A percentile compares a stretch with the other conserved stretches of the same genome.
Conservation (phyloP, 2,329 filamentous ascomycete genomes). For the Colletotrichum sp. region DNA sequence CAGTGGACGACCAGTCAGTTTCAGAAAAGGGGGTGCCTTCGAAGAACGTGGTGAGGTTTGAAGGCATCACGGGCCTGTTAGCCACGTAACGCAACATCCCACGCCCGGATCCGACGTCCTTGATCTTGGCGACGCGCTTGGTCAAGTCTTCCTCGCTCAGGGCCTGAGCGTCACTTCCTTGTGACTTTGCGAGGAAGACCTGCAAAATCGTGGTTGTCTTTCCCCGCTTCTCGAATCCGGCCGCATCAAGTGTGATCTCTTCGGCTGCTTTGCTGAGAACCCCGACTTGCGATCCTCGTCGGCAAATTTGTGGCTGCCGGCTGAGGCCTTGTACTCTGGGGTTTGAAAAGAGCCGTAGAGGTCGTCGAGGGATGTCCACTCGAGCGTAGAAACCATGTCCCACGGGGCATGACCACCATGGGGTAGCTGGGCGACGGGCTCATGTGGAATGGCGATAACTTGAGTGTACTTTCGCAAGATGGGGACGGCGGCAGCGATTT, state of each 20-base stretch:
- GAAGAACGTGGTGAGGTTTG: neutral
- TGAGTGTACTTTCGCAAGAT: neutral
- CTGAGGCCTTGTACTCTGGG: neutral
- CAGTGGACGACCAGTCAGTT: neutral
- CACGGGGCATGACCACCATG: neutral
- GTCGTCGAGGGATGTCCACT: neutral
- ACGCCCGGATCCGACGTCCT: neutral
- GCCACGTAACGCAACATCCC: neutral
- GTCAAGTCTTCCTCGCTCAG: neutral
- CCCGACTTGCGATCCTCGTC: neutral
- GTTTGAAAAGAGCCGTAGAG: neutral
- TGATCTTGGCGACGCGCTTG: neutral
- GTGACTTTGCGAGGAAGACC: neutral
- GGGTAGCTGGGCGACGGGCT: neutral
- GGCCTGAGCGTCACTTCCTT: rapidly evolving
- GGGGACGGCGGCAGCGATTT: neutral
- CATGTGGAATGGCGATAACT: neutral
- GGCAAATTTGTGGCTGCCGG: neutral
- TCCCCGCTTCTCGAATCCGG: neutral
- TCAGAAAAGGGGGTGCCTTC: neutral
- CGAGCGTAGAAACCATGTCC: neutral
- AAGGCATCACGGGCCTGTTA: neutral
- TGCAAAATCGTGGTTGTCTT: neutral
- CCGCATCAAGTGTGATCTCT: neutral
- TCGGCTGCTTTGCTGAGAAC: neutral